These are phyloP conservation scores for Aspergillus vadensis DNA, from an alignment of 2,329 filamentous ascomycete species.

Conservation along the genomic window DNA sequence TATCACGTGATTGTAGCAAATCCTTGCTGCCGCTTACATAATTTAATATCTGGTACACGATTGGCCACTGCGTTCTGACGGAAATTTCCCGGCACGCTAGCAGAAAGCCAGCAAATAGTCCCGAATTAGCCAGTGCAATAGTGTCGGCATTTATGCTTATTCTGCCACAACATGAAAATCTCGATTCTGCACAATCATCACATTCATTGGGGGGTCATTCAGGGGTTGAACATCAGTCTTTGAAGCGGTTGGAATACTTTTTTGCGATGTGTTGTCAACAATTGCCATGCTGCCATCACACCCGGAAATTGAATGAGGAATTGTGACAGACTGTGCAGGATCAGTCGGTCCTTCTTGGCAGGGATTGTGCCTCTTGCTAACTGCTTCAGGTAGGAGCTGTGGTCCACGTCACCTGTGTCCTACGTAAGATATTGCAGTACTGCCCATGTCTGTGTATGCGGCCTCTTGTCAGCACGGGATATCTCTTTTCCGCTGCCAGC, in stretches of 20 bases:
- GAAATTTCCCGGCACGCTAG: background rate
- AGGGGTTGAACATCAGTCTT: background rate
- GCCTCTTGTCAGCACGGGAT: background rate
- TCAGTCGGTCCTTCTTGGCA: background rate
- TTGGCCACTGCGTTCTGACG: background rate
- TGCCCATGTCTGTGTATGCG: too few species aligned
- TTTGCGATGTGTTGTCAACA: too few species aligned
- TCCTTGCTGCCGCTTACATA: background rate
- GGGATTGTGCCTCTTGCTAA: background rate
- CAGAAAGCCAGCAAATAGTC: background rate
- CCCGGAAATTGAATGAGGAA: background rate
- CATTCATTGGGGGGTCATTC: background rate
- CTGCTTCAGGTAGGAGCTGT: background rate
- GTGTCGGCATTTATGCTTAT: background rate
- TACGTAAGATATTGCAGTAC: too few species aligned
- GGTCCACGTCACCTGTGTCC: background rate
- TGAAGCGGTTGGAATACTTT: too few species aligned
- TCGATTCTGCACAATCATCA: background rate
- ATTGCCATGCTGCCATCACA: background rate
- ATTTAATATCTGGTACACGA: background rate
- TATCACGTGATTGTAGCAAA: background rate
- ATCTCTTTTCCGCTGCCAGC: background rate
- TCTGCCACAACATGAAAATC: background rate
- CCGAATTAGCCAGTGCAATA: background rate
- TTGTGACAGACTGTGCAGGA: background rate